Percentiles rank a stretch among this genome's conserved stretches.
Evolutionary conservation across 305 asterid genomes (phyloP).

Genomic region (Solanum aculeatissimum): DNA sequence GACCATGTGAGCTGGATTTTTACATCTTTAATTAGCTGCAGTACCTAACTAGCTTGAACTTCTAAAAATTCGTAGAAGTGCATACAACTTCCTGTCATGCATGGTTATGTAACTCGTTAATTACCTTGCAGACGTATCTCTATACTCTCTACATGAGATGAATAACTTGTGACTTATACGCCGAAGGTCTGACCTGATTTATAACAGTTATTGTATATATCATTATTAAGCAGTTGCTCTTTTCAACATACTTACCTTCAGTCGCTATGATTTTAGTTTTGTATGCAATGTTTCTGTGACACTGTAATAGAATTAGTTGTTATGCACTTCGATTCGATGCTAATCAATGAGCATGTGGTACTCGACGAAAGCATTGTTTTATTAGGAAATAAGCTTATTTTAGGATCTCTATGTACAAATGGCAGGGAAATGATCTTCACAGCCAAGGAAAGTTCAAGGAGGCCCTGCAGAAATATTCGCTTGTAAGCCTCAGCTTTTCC

Average conservation of each 20-base stretch:
- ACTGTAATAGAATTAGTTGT: background rate
- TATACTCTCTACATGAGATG: background rate
- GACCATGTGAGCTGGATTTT: background rate
- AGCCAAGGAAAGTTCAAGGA: constrained; percentile 55
- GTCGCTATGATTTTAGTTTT: background rate
- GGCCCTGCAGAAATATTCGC: constrained; percentile 75
- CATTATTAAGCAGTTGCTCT: background rate
- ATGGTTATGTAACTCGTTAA: background rate
- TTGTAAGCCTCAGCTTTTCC: constrained; percentile 35
- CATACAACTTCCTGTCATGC: background rate
- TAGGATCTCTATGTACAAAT: constrained; percentile 11
- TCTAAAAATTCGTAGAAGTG: background rate
- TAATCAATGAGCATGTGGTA: background rate
- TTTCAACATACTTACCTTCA: background rate
- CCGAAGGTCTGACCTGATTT: background rate
- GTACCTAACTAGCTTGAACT: background rate
- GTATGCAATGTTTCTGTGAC: background rate
- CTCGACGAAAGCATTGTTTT: background rate
- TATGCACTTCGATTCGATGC: background rate
- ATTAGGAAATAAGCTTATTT: background rate
- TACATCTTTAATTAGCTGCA: background rate
- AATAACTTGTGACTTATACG: background rate
- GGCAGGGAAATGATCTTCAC: constrained; percentile 84
- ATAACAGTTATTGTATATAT: background rate
- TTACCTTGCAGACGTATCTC: background rate